Percentiles rank a stretch among this genome's conserved stretches.
phyloP scores from a whole-genome alignment of 1,284 basidiomycete species.

The Boletus sp. region DNA sequence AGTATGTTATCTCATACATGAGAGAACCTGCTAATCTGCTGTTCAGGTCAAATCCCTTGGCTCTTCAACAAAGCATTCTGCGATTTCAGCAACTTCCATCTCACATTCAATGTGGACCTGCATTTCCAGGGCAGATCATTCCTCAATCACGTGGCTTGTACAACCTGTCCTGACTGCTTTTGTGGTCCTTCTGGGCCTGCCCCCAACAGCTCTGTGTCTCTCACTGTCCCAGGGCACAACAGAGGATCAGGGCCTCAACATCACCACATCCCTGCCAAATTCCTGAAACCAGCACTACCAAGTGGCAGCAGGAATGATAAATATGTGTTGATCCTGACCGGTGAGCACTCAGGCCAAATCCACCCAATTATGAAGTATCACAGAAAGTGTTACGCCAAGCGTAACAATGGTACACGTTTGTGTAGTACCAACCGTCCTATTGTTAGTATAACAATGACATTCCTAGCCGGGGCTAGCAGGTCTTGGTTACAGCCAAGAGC shows the following conservation, averaged over 20 bases:
- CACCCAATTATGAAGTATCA: not conserved
- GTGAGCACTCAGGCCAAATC: not conserved
- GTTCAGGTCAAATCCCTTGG: not conserved
- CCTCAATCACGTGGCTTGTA: not conserved
- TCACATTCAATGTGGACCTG: constrained; percentile 1
- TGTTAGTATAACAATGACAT: too few relatives aligned
- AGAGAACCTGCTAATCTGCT: not conserved
- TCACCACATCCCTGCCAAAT: too few relatives aligned
- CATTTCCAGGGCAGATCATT: not conserved
- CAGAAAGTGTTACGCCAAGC: too few relatives aligned
- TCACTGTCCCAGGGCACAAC: not conserved
- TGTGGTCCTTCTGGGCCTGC: not conserved
- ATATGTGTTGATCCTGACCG: not conserved
- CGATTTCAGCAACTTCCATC: not conserved
- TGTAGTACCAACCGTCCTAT: too few relatives aligned
- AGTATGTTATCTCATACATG: too few relatives aligned
- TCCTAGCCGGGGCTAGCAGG: too few relatives aligned
- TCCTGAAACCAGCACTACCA: too few relatives aligned
- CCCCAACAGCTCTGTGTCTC: not conserved
- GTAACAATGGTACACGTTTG: too few relatives aligned
- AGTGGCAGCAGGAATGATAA: not conserved
- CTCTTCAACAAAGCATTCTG: not conserved
- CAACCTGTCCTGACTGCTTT: constrained; percentile 1
- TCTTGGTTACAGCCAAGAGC: too few relatives aligned
- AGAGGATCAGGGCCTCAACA: not conserved